Percentiles rank a stretch among this genome's conserved stretches.
Evolutionary conservation across 148 eudicot species (phyloP).

Genomic region (Rhododendron mucronatum): DNA sequence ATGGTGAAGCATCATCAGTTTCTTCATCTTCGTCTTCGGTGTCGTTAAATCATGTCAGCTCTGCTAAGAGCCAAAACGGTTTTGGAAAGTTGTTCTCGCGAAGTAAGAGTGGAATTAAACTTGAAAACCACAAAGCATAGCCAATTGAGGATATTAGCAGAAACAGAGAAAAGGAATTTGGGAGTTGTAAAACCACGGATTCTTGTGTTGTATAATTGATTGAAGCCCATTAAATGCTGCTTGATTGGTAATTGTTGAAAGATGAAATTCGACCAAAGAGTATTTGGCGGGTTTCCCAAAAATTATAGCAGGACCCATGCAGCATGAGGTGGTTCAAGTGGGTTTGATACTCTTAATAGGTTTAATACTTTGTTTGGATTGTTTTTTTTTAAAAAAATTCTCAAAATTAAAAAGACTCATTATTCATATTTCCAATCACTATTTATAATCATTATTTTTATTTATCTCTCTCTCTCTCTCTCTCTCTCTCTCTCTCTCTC

Average conservation of each 20-base stretch:
- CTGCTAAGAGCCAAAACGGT: constrained; percentile 47
- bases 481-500: too few relatives aligned
- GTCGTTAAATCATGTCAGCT: constrained; percentile 19
- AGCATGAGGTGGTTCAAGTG: too few relatives aligned
- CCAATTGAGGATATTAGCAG: background rate
- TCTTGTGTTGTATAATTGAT: background rate
- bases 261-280: too few relatives aligned
- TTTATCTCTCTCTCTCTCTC: too few relatives aligned
- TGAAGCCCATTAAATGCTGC: constrained; percentile 21
- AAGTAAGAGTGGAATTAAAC: constrained; percentile 40
- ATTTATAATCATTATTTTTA: too few relatives aligned
- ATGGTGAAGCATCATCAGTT: constrained; percentile 26
- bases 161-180: background rate
- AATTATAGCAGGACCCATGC: too few relatives aligned
- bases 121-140: constrained; percentile 26
- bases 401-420: too few relatives aligned
- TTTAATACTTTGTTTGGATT: too few relatives aligned
- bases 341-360: too few relatives aligned
- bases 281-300: too few relatives aligned
- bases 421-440: too few relatives aligned
- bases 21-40: constrained; percentile 27
- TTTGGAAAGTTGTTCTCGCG: constrained; percentile 55
- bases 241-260: constrained; percentile 14
- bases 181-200: constrained; percentile 1
- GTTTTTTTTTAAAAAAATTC: too few relatives aligned